These are phyloP conservation scores for Penicillium subrubescens DNA, from an alignment of 495 filamentous ascomycete species.

Conservation along the genomic window DNA sequence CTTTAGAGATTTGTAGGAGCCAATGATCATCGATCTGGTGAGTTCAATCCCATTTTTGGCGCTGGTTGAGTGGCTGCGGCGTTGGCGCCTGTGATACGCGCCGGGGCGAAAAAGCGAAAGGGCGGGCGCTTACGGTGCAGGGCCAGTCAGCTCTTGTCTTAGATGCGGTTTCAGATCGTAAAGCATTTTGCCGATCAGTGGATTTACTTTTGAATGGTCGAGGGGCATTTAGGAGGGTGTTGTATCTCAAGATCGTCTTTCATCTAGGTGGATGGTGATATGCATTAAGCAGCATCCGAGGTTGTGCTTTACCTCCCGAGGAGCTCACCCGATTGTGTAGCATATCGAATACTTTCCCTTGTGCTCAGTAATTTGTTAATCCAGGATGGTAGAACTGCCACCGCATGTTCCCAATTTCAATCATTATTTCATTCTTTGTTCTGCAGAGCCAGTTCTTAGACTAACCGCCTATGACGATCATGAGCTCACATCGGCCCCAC, in stretches of 20 bases:
- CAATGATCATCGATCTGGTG: conserved; percentile 18
- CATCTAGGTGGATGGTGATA: neutral
- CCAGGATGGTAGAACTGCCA: neutral
- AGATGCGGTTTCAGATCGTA: conserved; percentile 20
- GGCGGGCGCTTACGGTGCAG: conserved; percentile 29
- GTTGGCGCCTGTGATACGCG: conserved; percentile 37
- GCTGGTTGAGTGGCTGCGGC: conserved; percentile 22
- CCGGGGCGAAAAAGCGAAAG: conserved; percentile 31
- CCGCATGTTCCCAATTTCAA: neutral
- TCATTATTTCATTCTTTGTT: neutral
- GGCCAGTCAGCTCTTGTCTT: neutral
- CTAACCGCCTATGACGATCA: neutral
- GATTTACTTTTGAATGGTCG: neutral
- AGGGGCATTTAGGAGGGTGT: neutral
- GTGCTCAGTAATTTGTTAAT: neutral
- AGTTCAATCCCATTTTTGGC: conserved; percentile 15
- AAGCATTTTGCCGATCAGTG: neutral
- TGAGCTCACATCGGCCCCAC: neutral
- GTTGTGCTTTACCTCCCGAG: too few species aligned
- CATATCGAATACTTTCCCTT: neutral
- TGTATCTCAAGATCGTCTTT: neutral
- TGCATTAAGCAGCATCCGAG: too few species aligned
- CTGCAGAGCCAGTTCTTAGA: neutral
- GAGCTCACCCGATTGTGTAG: neutral
- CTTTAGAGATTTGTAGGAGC: neutral